Conservation (phyloP, 1,284 basidiomycete genomes). For the Cutaneotrichosporon dermatis region DNA sequence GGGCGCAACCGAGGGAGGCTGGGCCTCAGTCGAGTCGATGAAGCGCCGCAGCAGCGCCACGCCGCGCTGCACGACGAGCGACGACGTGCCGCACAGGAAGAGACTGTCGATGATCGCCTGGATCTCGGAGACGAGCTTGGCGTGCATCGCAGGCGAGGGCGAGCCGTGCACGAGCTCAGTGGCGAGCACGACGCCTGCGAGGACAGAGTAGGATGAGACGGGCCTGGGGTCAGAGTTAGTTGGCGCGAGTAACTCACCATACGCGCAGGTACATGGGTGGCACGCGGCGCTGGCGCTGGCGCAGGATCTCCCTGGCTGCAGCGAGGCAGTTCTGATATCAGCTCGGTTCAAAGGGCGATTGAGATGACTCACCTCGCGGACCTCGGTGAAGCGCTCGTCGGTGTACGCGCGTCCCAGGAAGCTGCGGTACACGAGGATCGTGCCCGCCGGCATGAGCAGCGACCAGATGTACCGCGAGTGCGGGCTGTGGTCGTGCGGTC, state of each 20-base stretch:
- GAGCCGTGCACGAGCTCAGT: slow-evolving; percentile 29
- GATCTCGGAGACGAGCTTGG: slow-evolving; percentile 18
- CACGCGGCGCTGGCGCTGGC: slow-evolving; percentile 22
- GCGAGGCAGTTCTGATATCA: slow-evolving; percentile 21
- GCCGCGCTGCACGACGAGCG: slow-evolving; percentile 24
- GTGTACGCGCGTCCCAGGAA: slow-evolving; percentile 27
- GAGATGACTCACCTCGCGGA: slow-evolving; percentile 18
- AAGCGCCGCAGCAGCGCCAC: slow-evolving; percentile 17
- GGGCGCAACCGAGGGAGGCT: not conserved
- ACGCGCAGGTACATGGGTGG: slow-evolving; percentile 32
- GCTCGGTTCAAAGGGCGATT: not conserved
- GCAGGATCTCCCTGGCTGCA: slow-evolving; percentile 27
- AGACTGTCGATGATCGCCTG: slow-evolving; percentile 17
- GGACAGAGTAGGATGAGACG: slow-evolving; percentile 27
- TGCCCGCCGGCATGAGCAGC: slow-evolving; percentile 17
- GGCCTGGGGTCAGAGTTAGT: slow-evolving; percentile 8
- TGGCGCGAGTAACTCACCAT: slow-evolving; percentile 12
- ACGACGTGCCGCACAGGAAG: slow-evolving; percentile 20
- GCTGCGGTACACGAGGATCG: slow-evolving; percentile 22
- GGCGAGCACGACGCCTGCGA: slow-evolving; percentile 28
- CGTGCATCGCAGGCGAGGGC: slow-evolving; percentile 14
- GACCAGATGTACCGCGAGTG: slow-evolving; percentile 24
- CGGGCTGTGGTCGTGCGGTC: slow-evolving; percentile 16
- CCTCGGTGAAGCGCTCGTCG: slow-evolving; percentile 28
- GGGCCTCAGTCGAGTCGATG: slow-evolving; percentile 12